Evolutionary conservation across 257 asterid genomes (phyloP).

Genomic region (Capsicum chinense): DNA sequence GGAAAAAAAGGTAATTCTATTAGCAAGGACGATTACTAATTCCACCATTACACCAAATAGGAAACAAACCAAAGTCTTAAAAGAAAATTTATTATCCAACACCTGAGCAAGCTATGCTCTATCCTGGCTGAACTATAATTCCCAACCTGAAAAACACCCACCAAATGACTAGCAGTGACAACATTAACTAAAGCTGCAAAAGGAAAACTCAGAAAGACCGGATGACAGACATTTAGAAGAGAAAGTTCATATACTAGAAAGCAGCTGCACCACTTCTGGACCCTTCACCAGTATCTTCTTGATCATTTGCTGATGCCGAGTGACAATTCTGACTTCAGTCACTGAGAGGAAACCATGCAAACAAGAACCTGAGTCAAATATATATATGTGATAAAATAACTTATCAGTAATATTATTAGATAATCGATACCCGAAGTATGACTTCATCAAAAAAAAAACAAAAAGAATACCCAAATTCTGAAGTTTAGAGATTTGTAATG

Average conservation of each 20-base stretch:
- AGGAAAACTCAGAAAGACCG: not conserved
- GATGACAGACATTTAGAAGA: not conserved
- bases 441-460: too few relatives aligned
- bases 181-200: not conserved
- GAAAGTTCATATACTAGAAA: not conserved
- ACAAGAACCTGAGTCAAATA: conserved; percentile 41
- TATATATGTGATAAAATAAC: conserved; percentile 4
- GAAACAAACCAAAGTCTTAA: not conserved
- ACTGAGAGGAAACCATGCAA: conserved; percentile 41
- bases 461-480: not conserved
- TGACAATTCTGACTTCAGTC: conserved; percentile 41
- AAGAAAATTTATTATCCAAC: conserved; percentile 12
- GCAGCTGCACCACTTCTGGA: conserved; percentile 28
- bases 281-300: conserved; percentile 30
- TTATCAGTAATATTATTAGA: not conserved
- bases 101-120: conserved; percentile 13
- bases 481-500: conserved; percentile 23
- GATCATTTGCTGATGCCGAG: conserved; percentile 28
- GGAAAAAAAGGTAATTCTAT: not conserved
- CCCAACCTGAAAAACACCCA: not conserved
- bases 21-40: not conserved
- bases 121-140: not conserved
- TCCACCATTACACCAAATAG: not conserved
- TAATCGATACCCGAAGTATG: not conserved
- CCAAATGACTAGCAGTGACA: not conserved